Conservation (phyloP, 1,139 yeast genomes). For the Yamadazyma triangularis region DNA sequence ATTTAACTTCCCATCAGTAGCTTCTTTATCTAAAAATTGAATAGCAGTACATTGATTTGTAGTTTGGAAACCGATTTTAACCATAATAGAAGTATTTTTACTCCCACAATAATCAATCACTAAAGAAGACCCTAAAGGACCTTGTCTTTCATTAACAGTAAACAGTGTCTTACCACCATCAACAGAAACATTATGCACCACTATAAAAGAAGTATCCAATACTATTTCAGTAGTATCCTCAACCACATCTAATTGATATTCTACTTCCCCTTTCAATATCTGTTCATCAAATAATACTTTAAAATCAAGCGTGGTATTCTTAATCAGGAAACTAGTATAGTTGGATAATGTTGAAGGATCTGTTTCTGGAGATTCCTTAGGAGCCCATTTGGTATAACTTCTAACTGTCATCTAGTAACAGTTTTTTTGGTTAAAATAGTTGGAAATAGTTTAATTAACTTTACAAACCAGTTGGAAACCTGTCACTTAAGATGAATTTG, state of each 20-base stretch:
- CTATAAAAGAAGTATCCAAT: slow-evolving; percentile 68
- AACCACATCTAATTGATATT: slow-evolving; percentile 32
- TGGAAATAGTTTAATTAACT: no score
- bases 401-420: no score
- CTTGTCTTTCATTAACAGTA: slow-evolving; percentile 44
- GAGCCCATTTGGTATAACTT: no score
- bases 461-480: no score
- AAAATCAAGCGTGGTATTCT: slow-evolving; percentile 48
- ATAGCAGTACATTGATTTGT: slow-evolving; percentile 77
- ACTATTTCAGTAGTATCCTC: slow-evolving; percentile 28
- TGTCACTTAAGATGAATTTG: no score
- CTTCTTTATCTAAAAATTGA: slow-evolving; percentile 76
- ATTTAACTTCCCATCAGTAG: slow-evolving; percentile 67
- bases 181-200: slow-evolving; percentile 42
- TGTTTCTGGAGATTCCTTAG: slow-evolving; percentile 48
- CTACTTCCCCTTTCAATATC: slow-evolving; percentile 54
- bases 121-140: slow-evolving; percentile 66
- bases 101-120: slow-evolving; percentile 23
- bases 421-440: no score
- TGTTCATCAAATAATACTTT: slow-evolving; percentile 53
- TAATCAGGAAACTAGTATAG: slow-evolving; percentile 24
- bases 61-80: slow-evolving; percentile 56
- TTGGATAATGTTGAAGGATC: slow-evolving; percentile 43
- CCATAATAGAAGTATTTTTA: slow-evolving; percentile 16
- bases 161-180: slow-evolving; percentile 34